Conservation (phyloP, 2,329 filamentous ascomycete species). For the Aureobasidium lini region DNA sequence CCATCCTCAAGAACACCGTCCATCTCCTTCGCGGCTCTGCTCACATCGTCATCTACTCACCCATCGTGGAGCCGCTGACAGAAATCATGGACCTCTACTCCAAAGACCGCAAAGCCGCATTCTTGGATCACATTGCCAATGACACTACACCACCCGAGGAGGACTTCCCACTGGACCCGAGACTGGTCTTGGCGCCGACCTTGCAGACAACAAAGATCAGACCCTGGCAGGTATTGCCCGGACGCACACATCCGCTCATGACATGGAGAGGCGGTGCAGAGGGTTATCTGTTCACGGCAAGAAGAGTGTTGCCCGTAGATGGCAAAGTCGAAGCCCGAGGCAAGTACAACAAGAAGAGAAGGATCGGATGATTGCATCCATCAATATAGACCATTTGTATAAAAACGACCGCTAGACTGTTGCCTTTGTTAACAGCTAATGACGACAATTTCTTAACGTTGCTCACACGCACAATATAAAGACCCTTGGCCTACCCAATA, state of each 20-base stretch:
- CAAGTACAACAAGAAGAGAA: conserved; percentile 18
- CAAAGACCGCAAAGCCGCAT: conserved; percentile 70
- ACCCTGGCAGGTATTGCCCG: conserved; percentile 85
- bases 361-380: not conserved
- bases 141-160: conserved; percentile 35
- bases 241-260: conserved; percentile 91
- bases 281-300: conserved; percentile 81
- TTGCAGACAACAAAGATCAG: conserved; percentile 74
- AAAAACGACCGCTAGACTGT: no score
- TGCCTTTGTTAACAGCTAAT: no score
- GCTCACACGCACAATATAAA: no score
- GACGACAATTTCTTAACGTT: no score
- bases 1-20: conserved; percentile 65
- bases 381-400: not conserved
- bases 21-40: conserved; percentile 78
- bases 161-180: conserved; percentile 84
- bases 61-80: conserved; percentile 69
- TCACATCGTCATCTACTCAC: conserved; percentile 77
- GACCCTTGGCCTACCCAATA: no score
- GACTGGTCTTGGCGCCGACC: conserved; percentile 67
- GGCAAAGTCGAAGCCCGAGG: conserved; percentile 18
- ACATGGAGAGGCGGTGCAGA: conserved; percentile 79
- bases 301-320: conserved; percentile 62
- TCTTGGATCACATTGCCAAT: conserved; percentile 41
- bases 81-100: conserved; percentile 77